These are phyloP conservation scores for Talaromyces trachyspermus DNA, from an alignment of 495 filamentous ascomycete species.

Conservation along the genomic window DNA sequence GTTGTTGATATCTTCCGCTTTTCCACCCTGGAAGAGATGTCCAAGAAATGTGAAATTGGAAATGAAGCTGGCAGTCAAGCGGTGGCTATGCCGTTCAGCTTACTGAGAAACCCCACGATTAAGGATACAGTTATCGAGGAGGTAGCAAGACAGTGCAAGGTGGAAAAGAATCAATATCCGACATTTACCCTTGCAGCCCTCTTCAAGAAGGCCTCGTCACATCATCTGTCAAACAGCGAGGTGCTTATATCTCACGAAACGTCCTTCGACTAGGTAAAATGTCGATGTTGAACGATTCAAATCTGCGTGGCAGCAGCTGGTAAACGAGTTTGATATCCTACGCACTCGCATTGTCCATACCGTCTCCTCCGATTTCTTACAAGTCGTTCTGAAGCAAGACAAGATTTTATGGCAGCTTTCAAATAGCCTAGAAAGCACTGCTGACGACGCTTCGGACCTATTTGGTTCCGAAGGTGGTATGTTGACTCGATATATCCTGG, in stretches of 20 bases:
- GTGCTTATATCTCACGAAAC: slow-evolving; percentile 46
- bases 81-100: slow-evolving; percentile 33
- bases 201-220: slow-evolving; percentile 65
- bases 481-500: slow-evolving; percentile 48
- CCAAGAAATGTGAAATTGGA: slow-evolving; percentile 19
- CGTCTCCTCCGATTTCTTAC: slow-evolving; percentile 36
- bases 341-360: slow-evolving; percentile 50
- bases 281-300: slow-evolving; percentile 44
- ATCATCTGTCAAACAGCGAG: slow-evolving; percentile 45
- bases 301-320: slow-evolving; percentile 44
- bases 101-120: slow-evolving; percentile 26
- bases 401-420: slow-evolving; percentile 40
- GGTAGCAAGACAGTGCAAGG: slow-evolving; percentile 32
- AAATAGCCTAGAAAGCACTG: slow-evolving; percentile 36
- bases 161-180: slow-evolving; percentile 34
- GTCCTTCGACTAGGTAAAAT: slow-evolving; percentile 34
- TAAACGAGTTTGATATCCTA: slow-evolving; percentile 43
- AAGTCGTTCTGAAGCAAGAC: slow-evolving; percentile 47
- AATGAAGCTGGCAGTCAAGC: slow-evolving; percentile 2
- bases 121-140: slow-evolving; percentile 34
- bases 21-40: slow-evolving; percentile 42
- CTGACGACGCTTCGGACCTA: slow-evolving; percentile 33
- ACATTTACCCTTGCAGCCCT: slow-evolving; percentile 64
- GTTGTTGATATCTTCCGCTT: slow-evolving; percentile 44
- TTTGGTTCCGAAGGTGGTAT: slow-evolving; percentile 47